A percentile compares a stretch with the other conserved stretches of the same genome.
Conservation (phyloP, 1,284 basidiomycete genomes). For the Boletus calvinii region DNA sequence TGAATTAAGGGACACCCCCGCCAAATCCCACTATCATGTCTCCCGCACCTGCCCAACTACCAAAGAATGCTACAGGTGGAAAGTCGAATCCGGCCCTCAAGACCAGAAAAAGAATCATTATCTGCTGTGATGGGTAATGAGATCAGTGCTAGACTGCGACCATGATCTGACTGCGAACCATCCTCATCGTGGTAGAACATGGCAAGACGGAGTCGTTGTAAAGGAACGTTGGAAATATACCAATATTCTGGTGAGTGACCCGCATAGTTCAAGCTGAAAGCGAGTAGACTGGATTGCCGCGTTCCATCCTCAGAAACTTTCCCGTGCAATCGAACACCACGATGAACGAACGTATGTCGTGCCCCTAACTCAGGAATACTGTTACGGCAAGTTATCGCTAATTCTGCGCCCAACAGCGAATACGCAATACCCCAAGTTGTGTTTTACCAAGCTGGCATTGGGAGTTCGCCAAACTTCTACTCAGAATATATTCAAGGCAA, state of each 20-base stretch:
- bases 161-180: background rate
- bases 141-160: background rate
- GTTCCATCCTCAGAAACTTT: conserved; percentile 49
- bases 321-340: conserved; percentile 48
- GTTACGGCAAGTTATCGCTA: background rate
- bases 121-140: conserved; percentile 67
- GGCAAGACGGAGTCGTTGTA: conserved; percentile 47
- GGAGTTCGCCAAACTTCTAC: conserved; percentile 58
- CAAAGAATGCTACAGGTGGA: background rate
- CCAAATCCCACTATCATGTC: conserved; percentile 17
- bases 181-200: conserved; percentile 22
- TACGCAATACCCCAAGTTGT: conserved; percentile 61
- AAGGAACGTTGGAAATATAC: conserved; percentile 56
- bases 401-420: conserved; percentile 28
- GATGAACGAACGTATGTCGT: conserved; percentile 49
- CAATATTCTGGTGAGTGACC: conserved; percentile 54
- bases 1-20: background rate
- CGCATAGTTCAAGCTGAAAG: background rate
- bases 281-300: background rate
- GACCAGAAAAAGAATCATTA: conserved; percentile 56
- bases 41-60: background rate
- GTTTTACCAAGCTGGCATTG: conserved; percentile 70
- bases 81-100: conserved; percentile 7
- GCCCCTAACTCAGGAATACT: background rate
- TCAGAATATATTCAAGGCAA: conserved; percentile 52